These are phyloP conservation scores for Phytophthora citricola DNA, from an alignment of 352 stramenopile genomes.

Conservation along the genomic window DNA sequence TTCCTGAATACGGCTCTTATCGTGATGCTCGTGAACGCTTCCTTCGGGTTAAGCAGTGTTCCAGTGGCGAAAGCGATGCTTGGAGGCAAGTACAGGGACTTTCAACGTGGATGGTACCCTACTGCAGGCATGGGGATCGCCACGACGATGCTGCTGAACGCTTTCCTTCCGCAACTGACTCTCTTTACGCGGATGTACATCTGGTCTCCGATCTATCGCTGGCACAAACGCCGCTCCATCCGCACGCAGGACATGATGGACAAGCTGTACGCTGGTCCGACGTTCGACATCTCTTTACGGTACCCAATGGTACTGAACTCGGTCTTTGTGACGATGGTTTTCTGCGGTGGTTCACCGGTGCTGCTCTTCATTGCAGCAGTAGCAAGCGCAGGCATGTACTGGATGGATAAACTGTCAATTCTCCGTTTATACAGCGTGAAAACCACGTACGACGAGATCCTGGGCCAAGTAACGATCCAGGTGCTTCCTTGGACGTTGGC, in stretches of 20 bases:
- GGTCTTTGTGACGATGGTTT: constrained; percentile 66
- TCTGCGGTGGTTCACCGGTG: constrained; percentile 54
- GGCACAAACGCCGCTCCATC: constrained; percentile 34
- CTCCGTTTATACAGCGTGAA: constrained; percentile 58
- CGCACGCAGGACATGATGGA: constrained; percentile 60
- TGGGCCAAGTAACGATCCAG: constrained; percentile 44
- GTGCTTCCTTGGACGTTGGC: constrained; percentile 54
- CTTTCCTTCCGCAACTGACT: constrained; percentile 52
- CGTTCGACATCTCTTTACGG: constrained; percentile 55
- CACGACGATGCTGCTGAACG: constrained; percentile 65
- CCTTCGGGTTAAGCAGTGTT: constrained; percentile 35
- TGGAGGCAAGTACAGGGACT: constrained; percentile 55
- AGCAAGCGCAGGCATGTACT: constrained; percentile 41
- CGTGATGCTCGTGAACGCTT: constrained; percentile 62
- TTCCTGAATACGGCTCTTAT: constrained; percentile 71
- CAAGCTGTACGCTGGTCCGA: constrained; percentile 50
- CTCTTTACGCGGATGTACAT: constrained; percentile 42
- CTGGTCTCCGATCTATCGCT: constrained; percentile 35
- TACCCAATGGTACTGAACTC: constrained; percentile 73
- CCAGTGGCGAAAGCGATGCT: constrained; percentile 45
- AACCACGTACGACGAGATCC: constrained; percentile 54
- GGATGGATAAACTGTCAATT: constrained; percentile 63
- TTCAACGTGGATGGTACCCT: constrained; percentile 62
- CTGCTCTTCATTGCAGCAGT: constrained; percentile 55
- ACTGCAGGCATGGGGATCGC: constrained; percentile 61